Conservation (phyloP, 176 grass and related monocot genomes). For the Oryza longistaminata region DNA sequence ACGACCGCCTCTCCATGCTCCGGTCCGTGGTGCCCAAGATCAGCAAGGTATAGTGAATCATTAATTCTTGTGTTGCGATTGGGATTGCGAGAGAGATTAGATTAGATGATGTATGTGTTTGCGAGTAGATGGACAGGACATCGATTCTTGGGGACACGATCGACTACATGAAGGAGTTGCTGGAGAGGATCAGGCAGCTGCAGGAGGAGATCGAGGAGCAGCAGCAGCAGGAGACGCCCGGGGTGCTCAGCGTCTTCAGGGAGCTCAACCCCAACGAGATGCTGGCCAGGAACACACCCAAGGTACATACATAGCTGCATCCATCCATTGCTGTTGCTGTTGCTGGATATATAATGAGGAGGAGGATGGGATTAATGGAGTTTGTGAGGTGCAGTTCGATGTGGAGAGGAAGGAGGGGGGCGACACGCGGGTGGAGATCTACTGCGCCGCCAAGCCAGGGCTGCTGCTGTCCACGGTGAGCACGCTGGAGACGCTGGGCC, state of each 20-base stretch:
- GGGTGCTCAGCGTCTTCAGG: constrained; percentile 71
- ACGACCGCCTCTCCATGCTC: constrained; percentile 98
- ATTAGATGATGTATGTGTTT: too few species aligned
- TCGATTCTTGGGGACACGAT: constrained; percentile 98
- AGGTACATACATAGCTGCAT: constrained; percentile 42
- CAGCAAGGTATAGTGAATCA: constrained; percentile 55
- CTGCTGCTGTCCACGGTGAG: constrained; percentile 84
- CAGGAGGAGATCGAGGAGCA: constrained; percentile 66
- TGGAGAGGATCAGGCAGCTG: constrained; percentile 82
- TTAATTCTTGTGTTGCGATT: too few species aligned
- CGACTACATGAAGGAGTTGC: constrained; percentile 98
- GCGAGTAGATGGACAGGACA: constrained; percentile 87
- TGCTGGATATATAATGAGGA: too few species aligned
- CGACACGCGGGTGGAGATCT: constrained; percentile 90
- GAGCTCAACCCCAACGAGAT: constrained; percentile 81
- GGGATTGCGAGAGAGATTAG: too few species aligned
- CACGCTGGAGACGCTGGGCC: constrained; percentile 80
- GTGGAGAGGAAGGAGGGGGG: constrained; percentile 70
- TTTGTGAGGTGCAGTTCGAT: constrained; percentile 52
- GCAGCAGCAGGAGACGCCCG: constrained; percentile 34
- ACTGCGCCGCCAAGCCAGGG: constrained; percentile 84
- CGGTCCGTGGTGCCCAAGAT: constrained; percentile 98
- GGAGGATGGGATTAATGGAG: too few species aligned
- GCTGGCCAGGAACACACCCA: constrained; percentile 81
- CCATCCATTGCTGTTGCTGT: neutral